These are phyloP conservation scores for maize (Zea mays) DNA, from an alignment of 176 grass and related monocot species.

Conservation along the genomic window DNA sequence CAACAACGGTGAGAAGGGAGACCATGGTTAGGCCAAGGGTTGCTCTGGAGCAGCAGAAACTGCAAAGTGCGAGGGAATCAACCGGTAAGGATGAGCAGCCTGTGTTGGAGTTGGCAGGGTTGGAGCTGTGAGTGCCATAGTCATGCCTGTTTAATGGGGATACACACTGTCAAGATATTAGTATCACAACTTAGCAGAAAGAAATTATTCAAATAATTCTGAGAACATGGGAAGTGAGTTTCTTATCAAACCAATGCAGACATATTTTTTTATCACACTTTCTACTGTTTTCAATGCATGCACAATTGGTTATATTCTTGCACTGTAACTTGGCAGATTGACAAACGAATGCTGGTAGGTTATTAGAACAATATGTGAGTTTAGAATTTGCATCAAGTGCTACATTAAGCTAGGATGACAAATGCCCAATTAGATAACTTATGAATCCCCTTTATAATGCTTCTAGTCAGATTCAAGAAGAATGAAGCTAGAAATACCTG, in stretches of 20 bases:
- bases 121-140: slow-evolving; percentile 78
- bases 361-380: slow-evolving; percentile 14
- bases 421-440: not conserved
- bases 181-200: slow-evolving; percentile 37
- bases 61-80: slow-evolving; percentile 75
- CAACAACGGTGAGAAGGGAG: slow-evolving; percentile 35
- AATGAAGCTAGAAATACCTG: slow-evolving; percentile 72
- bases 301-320: slow-evolving; percentile 13
- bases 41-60: slow-evolving; percentile 76
- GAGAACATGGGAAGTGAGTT: not conserved
- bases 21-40: slow-evolving; percentile 99
- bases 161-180: slow-evolving; percentile 87
- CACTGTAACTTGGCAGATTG: not conserved
- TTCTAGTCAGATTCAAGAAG: slow-evolving; percentile 33
- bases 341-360: slow-evolving; percentile 4
- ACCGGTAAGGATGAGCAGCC: slow-evolving; percentile 70
- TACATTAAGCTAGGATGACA: slow-evolving; percentile 17
- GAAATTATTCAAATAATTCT: slow-evolving; percentile 20
- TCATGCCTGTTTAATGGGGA: slow-evolving; percentile 97
- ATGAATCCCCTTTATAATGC: slow-evolving; percentile 1
- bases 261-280: slow-evolving; percentile 8
- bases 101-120: slow-evolving; percentile 70
- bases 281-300: slow-evolving; percentile 6
- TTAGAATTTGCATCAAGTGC: slow-evolving; percentile 1
- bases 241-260: slow-evolving; percentile 14